phyloP scores from a whole-genome alignment of 75 land plant species.

The Larix kaempferi region DNA sequence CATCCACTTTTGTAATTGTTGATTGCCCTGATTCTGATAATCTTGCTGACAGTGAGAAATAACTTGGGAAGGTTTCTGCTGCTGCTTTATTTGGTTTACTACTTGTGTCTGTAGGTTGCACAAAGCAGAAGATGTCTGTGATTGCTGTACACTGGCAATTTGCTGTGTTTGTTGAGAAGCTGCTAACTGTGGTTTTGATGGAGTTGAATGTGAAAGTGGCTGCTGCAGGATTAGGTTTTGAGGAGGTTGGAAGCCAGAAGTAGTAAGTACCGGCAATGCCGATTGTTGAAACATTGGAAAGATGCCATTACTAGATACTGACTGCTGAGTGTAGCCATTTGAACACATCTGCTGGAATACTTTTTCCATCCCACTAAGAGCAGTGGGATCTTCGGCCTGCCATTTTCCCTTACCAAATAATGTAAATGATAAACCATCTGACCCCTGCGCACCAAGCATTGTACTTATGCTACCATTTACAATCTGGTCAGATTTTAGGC shows the following conservation, averaged over 20 bases:
- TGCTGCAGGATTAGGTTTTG: slow-evolving; percentile 20
- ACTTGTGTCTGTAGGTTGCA: background rate
- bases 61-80: background rate
- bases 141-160: background rate
- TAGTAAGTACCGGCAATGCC: slow-evolving; percentile 16
- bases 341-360: slow-evolving; percentile 25
- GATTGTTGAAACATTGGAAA: slow-evolving; percentile 19
- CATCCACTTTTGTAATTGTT: slow-evolving; percentile 9
- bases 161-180: slow-evolving; percentile 11
- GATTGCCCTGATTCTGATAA: slow-evolving; percentile 9
- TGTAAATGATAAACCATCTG: slow-evolving; percentile 13
- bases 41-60: background rate
- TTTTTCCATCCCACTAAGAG: slow-evolving; percentile 19
- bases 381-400: slow-evolving; percentile 10
- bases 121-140: background rate
- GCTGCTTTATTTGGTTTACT: slow-evolving; percentile 6
- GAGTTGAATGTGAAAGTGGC: slow-evolving; percentile 16
- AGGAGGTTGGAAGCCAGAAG: slow-evolving; percentile 18
- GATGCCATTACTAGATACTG: slow-evolving; percentile 7
- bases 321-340: slow-evolving; percentile 21
- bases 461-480: slow-evolving; percentile 4
- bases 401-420: slow-evolving; percentile 13
- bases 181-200: slow-evolving; percentile 15
- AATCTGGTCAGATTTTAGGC: background rate
- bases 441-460: slow-evolving; percentile 7